Evolutionary conservation across 23 red algal genomes (phyloP), one percentile per base, ranked within the genome.

Genomic region (Gracilaria gracilis): DNA sequence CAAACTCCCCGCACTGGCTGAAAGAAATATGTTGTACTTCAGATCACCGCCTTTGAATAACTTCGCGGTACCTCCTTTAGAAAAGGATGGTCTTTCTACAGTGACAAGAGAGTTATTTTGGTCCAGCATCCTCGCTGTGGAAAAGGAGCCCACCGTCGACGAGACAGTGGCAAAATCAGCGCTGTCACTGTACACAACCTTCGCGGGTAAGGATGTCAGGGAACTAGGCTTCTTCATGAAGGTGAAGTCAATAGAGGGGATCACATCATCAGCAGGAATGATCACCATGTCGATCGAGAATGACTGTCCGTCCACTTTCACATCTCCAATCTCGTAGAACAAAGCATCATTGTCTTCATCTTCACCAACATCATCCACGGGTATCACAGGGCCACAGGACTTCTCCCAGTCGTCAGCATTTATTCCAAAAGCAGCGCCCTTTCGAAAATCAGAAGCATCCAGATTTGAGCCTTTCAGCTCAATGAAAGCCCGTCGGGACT

Each of bases 401-500:
- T 55, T 49, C 44, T 82, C 78, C 78, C 78, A 82, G 53, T 54
- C 46, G 6, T 82, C 78, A 27, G 21, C 44, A 58, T 49, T 25
- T 7, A 82, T 82, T 12, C 9, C 78, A 57, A 82, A 61, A 21
- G 54, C 78, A 12, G 23, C 34, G 14, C 9, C 78, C 5, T 8
- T 6, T 57, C 23, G 19, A 57, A 58, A 82, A 44, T 57, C 78
- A 6, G 78, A 58, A 12, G 44, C 4, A 17, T 82, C 53, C 78
- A 82, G 59, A n/a, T n/a, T 64, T 31, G 21, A 6, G 17, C 59
- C 59, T 6, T 6, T 27, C n/a, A 64, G 5, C 8, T 6, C 5
- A 11, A 64, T 31, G 7, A 64, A 17, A 27, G 59, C 59, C 59
- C 59, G 21, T 6, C 59, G 8, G 21, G 59, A 64, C 5, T 27